These are phyloP conservation scores for Venturia aucupariae DNA, from an alignment of 2,329 filamentous ascomycete genomes.

Conservation along the genomic window DNA sequence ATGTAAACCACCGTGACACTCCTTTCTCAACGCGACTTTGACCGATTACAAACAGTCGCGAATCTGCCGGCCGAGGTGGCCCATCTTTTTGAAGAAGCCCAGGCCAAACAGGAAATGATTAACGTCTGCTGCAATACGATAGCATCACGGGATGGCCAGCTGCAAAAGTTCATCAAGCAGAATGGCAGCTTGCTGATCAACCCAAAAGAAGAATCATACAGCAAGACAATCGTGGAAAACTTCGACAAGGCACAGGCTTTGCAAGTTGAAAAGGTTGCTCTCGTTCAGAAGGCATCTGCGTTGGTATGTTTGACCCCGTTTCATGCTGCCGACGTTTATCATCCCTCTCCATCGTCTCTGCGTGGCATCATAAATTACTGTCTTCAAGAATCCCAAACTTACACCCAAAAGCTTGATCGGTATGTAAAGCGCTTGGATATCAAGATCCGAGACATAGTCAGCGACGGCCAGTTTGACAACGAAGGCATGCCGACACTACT, in stretches of 20 bases:
- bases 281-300: constrained; percentile 56
- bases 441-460: constrained; percentile 50
- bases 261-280: constrained; percentile 63
- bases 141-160: constrained; percentile 60
- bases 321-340: background rate
- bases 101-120: constrained; percentile 67
- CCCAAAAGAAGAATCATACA: constrained; percentile 63
- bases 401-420: constrained; percentile 41
- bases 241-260: constrained; percentile 61
- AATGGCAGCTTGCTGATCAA: constrained; percentile 66
- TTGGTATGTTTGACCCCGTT: constrained; percentile 51
- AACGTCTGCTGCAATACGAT: constrained; percentile 60
- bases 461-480: constrained; percentile 39
- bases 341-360: background rate
- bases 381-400: constrained; percentile 17
- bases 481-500: constrained; percentile 52
- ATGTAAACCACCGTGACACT: constrained; percentile 18
- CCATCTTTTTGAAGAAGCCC: constrained; percentile 75
- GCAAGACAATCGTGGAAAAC: constrained; percentile 56
- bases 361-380: background rate
- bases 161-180: constrained; percentile 73
- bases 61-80: constrained; percentile 76
- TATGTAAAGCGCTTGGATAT: constrained; percentile 55
- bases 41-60: constrained; percentile 40
- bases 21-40: background rate